Conservation (phyloP, 257 asterid genomes). For the Solanum etuberosum region DNA sequence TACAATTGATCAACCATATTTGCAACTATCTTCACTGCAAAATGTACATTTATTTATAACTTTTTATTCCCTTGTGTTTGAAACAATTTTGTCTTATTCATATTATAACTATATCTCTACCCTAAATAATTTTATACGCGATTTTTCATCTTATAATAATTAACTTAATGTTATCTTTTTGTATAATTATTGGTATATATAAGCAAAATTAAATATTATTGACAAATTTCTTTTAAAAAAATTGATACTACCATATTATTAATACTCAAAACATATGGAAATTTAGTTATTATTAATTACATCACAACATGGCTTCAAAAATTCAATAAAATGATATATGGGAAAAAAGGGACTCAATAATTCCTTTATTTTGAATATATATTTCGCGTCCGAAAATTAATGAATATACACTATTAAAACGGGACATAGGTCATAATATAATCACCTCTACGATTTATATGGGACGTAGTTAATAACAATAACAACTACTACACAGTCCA, state of each 20-base stretch:
- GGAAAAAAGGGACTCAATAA: not conserved
- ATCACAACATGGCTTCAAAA: not conserved
- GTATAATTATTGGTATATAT: not conserved
- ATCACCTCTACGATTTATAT: not conserved
- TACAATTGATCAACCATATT: not conserved
- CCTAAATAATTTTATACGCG: not conserved
- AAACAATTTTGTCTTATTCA: not conserved
- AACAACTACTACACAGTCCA: not conserved
- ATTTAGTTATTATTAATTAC: not conserved
- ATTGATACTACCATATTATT: not conserved
- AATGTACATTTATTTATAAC: not conserved
- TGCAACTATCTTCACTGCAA: not conserved
- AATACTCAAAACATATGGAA: not conserved
- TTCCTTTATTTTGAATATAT: not conserved
- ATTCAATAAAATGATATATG: not conserved
- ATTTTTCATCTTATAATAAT: not conserved
- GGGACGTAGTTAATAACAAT: not conserved
- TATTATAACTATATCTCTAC: not conserved
- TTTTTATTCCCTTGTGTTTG: not conserved
- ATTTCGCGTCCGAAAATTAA: not conserved
- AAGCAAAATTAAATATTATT: not conserved
- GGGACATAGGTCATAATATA: not conserved
- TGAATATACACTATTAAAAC: not conserved
- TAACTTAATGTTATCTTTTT: not conserved
- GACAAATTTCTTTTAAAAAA: not conserved